These are phyloP conservation scores for Aspergillus campestris DNA, from an alignment of 495 filamentous ascomycete genomes.

Conservation along the genomic window DNA sequence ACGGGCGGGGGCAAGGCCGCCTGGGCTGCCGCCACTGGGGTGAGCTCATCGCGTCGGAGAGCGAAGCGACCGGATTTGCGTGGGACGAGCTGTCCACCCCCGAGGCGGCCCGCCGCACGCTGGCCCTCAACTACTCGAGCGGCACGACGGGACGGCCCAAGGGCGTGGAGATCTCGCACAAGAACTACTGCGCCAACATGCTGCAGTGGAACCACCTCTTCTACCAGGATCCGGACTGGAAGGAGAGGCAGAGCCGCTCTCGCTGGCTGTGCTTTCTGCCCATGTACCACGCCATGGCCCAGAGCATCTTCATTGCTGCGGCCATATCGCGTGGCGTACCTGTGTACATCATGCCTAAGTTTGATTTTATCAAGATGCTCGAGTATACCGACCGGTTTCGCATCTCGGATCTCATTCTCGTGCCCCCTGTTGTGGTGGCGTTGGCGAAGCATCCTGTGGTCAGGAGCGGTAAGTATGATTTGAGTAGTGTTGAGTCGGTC, in stretches of 20 bases:
- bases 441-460: slow-evolving; percentile 63
- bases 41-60: slow-evolving; percentile 30
- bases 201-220: slow-evolving; percentile 46
- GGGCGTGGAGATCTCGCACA: slow-evolving; percentile 72
- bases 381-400: slow-evolving; percentile 57
- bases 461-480: slow-evolving; percentile 50
- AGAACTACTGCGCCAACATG: slow-evolving; percentile 62
- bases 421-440: slow-evolving; percentile 64
- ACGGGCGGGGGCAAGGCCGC: slow-evolving; percentile 26
- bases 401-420: slow-evolving; percentile 53
- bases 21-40: slow-evolving; percentile 44
- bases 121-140: slow-evolving; percentile 61
- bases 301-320: slow-evolving; percentile 40
- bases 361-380: slow-evolving; percentile 65
- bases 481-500: slow-evolving; percentile 52
- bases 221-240: slow-evolving; percentile 39
- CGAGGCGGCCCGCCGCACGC: slow-evolving; percentile 33
- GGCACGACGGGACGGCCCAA: slow-evolving; percentile 82
- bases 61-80: slow-evolving; percentile 35
- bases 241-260: slow-evolving; percentile 17
- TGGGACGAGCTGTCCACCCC: slow-evolving; percentile 34
- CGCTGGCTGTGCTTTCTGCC: slow-evolving; percentile 57
- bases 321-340: slow-evolving; percentile 32
- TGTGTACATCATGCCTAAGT: slow-evolving; percentile 66
- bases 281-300: slow-evolving; percentile 61